phyloP scores from a whole-genome alignment of 805 yeast genomes.

The Candida caryicola region DNA sequence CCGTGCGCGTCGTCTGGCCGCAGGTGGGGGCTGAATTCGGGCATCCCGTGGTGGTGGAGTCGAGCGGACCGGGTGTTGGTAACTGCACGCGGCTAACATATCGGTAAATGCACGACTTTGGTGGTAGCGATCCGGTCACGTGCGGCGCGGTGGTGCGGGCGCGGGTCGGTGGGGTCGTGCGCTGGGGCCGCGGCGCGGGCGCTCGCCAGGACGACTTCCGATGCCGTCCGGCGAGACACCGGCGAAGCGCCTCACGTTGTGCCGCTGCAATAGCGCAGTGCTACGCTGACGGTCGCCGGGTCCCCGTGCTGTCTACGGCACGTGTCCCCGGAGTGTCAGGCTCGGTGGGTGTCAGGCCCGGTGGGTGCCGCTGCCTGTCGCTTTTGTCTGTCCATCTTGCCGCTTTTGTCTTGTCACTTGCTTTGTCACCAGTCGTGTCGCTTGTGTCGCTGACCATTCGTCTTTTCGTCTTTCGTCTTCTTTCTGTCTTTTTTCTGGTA shows the following conservation, averaged over 20 bases:
- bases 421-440: background rate
- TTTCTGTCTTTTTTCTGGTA: background rate
- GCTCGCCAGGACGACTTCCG: background rate
- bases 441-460: no score
- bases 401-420: background rate
- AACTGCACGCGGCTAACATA: background rate
- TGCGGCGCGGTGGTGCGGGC: background rate
- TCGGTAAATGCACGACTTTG: no score
- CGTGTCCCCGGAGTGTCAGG: no score
- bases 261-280: background rate
- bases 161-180: background rate
- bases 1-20: background rate
- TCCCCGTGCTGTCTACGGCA: no score
- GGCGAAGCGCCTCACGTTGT: background rate
- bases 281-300: no score
- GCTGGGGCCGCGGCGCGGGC: background rate
- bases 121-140: background rate
- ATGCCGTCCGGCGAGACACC: background rate
- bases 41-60: background rate
- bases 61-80: background rate
- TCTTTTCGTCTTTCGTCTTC: no score
- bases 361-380: no score
- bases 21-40: background rate
- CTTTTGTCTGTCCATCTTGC: no score
- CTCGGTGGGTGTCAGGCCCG: no score